phyloP scores from a whole-genome alignment of 495 filamentous ascomycete genomes.

The Penicillium herquei region DNA sequence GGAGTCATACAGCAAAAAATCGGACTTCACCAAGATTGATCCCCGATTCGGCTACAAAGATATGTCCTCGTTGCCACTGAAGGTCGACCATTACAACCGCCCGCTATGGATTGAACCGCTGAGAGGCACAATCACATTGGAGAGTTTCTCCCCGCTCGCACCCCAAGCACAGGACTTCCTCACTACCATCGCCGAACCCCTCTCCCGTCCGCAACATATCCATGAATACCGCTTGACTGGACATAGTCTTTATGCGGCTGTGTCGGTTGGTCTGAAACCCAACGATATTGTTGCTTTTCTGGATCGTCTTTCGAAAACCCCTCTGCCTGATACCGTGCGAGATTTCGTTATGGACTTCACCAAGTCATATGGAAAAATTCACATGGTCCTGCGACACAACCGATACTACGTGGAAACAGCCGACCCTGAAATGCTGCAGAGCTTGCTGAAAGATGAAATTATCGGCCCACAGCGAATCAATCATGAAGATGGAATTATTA shows the following conservation, averaged over 20 bases:
- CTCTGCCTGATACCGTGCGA: slow-evolving; percentile 73
- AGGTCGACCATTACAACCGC: slow-evolving; percentile 82
- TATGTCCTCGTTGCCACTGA: slow-evolving; percentile 76
- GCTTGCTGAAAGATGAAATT: slow-evolving; percentile 69
- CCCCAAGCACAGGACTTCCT: slow-evolving; percentile 89
- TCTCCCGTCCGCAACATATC: slow-evolving; percentile 80
- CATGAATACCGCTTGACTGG: slow-evolving; percentile 92
- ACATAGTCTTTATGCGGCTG: slow-evolving; percentile 91
- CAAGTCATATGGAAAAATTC: slow-evolving; percentile 90
- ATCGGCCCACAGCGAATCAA: slow-evolving; percentile 65
- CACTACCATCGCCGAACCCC: slow-evolving; percentile 91
- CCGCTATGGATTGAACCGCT: slow-evolving; percentile 89
- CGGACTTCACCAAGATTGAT: slow-evolving; percentile 39
- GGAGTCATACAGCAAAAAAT: slow-evolving; percentile 46
- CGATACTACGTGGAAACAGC: slow-evolving; percentile 90
- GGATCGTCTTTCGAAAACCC: slow-evolving; percentile 82
- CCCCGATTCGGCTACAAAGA: slow-evolving; percentile 67
- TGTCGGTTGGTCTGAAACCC: slow-evolving; percentile 83
- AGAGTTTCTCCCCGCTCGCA: slow-evolving; percentile 87
- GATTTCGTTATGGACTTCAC: slow-evolving; percentile 81
- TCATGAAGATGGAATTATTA: slow-evolving; percentile 68
- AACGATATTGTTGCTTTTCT: slow-evolving; percentile 87
- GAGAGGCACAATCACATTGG: slow-evolving; percentile 85
- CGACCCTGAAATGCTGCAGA: slow-evolving; percentile 81
- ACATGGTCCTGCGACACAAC: slow-evolving; percentile 91